These are phyloP conservation scores for Mercurialis annua DNA, from an alignment of 345 rosid species.

Conservation along the genomic window DNA sequence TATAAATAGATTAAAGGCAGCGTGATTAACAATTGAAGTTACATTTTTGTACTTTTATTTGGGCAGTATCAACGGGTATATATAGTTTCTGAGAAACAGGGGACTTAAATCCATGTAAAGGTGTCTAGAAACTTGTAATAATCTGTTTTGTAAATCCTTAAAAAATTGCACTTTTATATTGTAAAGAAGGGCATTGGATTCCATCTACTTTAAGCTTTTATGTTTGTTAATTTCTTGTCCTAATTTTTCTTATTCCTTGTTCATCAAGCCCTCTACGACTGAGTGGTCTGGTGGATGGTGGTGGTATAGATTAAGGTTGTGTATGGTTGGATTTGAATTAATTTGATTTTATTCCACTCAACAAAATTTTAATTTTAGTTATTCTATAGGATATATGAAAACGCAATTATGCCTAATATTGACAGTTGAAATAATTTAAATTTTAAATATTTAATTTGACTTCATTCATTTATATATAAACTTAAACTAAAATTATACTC, in stretches of 20 bases:
- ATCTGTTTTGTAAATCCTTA: background rate
- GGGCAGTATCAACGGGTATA: background rate
- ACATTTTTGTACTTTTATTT: no score
- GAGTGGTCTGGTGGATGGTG: background rate
- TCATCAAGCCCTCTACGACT: background rate
- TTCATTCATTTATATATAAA: no score
- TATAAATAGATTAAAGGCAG: background rate
- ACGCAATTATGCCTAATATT: no score
- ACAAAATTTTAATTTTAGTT: no score
- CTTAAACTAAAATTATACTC: no score
- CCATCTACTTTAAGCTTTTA: background rate
- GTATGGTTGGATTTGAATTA: background rate
- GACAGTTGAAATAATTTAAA: no score
- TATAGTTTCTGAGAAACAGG: background rate
- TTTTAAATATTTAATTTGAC: no score
- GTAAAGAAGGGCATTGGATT: conserved; percentile 12
- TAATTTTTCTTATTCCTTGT: background rate
- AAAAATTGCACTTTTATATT: background rate
- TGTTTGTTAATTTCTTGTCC: conserved; percentile 6
- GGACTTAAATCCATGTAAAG: background rate
- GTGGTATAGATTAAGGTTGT: background rate
- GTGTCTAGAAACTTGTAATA: background rate
- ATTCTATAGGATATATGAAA: no score
- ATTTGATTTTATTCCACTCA: no score
- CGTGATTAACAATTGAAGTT: background rate